Percentiles rank a stretch among this genome's conserved stretches.
Evolutionary conservation across 306 rosid genomes (phyloP).

Genomic region (Prunus mume): DNA sequence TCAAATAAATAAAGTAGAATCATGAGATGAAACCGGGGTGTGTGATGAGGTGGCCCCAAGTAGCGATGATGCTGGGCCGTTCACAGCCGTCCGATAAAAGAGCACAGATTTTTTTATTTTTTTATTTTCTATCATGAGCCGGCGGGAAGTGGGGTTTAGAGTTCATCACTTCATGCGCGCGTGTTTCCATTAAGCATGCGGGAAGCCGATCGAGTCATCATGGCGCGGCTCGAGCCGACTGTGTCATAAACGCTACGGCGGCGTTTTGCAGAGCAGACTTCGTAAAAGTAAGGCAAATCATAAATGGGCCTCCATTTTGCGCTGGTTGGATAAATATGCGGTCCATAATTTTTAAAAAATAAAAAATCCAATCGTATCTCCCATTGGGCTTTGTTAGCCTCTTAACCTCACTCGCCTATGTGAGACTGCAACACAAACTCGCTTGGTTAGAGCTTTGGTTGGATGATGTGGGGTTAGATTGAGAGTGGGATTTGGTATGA

Average conservation of each 20-base stretch:
- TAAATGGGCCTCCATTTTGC: slow-evolving; percentile 17
- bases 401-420: neutral
- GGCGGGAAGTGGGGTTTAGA: slow-evolving; percentile 31
- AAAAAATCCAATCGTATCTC: neutral
- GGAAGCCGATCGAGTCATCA: slow-evolving; percentile 21
- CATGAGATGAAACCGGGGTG: neutral
- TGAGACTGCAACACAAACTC: neutral
- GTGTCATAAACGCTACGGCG: neutral
- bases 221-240: slow-evolving; percentile 39
- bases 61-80: slow-evolving; percentile 9
- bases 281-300: neutral
- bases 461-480: slow-evolving; percentile 2
- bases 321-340: slow-evolving; percentile 18
- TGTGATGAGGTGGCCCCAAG: slow-evolving; percentile 23
- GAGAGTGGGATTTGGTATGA: slow-evolving; percentile 3
- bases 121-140: slow-evolving; percentile 22
- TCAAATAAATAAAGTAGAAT: slow-evolving; percentile 11
- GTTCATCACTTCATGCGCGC: slow-evolving; percentile 29
- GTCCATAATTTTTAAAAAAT: neutral
- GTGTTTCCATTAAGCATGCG: slow-evolving; percentile 43
- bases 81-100: slow-evolving; percentile 21
- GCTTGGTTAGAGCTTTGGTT: neutral
- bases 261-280: neutral
- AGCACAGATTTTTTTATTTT: neutral
- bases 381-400: neutral